Conservation (phyloP, 2,329 filamentous ascomycete genomes). For the Talaromyces sp. region DNA sequence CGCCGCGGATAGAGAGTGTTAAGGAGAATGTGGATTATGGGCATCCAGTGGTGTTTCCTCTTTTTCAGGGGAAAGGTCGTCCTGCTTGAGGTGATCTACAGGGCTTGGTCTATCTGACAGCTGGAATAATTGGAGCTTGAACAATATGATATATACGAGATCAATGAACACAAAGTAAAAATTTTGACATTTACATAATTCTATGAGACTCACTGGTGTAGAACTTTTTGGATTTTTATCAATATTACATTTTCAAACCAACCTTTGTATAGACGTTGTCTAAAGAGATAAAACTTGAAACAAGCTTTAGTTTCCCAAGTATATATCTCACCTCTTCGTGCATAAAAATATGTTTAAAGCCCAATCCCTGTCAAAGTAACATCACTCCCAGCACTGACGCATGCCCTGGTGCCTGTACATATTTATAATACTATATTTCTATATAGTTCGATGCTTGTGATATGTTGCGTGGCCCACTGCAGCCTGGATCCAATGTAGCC, state of each 20-base stretch:
- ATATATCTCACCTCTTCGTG: too few species aligned
- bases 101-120: too few species aligned
- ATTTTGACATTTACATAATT: neutral
- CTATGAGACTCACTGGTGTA: neutral
- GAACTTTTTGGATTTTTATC: too few species aligned
- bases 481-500: neutral
- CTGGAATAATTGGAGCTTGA: neutral
- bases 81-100: neutral
- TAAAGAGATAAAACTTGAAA: too few species aligned
- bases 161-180: neutral
- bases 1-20: constrained; percentile 25
- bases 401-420: neutral
- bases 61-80: constrained; percentile 6
- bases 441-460: neutral
- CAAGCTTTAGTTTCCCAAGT: too few species aligned
- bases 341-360: too few species aligned
- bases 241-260: too few species aligned
- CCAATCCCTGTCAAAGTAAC: too few species aligned
- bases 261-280: too few species aligned
- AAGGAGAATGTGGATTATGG: constrained; percentile 21
- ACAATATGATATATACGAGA: neutral
- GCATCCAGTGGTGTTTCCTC: constrained; percentile 16
- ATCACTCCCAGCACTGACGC: neutral
- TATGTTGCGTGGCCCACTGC: neutral
- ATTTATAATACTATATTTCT: neutral